Evolutionary conservation across 1,139 yeast species (phyloP), one percentile per base, ranked within the genome.

Genomic region (Saccharomyces hybrid): DNA sequence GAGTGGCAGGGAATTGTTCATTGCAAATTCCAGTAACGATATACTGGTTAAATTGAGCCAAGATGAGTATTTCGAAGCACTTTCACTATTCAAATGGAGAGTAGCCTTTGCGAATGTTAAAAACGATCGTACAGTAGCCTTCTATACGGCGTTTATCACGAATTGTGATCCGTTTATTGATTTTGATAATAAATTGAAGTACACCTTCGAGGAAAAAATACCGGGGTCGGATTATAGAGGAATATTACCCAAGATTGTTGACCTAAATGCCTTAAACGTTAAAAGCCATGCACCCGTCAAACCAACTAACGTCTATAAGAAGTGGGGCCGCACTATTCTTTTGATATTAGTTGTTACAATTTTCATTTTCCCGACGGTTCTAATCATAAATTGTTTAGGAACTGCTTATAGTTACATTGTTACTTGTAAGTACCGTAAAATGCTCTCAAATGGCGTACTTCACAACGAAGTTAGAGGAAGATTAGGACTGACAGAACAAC

Each of bases 1-100:
- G 54, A 80, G 88, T 3, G 97, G 98, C 0, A 71, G 77, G 47
- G 91, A 91, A 64, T 66, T 91, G 62, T 89, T 90, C 62, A 65
- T 85, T 1, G 70, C 70, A 9, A 81, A 81, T 59, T 42, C 53
- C 9, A 59, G 73, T 1, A 74, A 76, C 7, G 70, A 73, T 55
- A 66, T 82, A 1, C 62, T 88, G 41, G 72, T 75, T 1, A 73
- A 76, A 49, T 68, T 90, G 75, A 78, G 91, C 0, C 69, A 75
- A 1, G 73, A 74, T 31, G 72, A 64, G 27, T 91, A 76, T 66
- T 72, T 71, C 54, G 71, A 76, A 53, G 95, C 88, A 0, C 75
- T 91, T 54, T 55, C 64, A 13, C 68, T 66, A 56, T 90, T 91
- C 67, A 71, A 81, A 58, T 77, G 78, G 57, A 78, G 86, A 55